Evolutionary conservation across 1,284 basidiomycete species (phyloP).

Genomic region (Ganoderma resinaceum): DNA sequence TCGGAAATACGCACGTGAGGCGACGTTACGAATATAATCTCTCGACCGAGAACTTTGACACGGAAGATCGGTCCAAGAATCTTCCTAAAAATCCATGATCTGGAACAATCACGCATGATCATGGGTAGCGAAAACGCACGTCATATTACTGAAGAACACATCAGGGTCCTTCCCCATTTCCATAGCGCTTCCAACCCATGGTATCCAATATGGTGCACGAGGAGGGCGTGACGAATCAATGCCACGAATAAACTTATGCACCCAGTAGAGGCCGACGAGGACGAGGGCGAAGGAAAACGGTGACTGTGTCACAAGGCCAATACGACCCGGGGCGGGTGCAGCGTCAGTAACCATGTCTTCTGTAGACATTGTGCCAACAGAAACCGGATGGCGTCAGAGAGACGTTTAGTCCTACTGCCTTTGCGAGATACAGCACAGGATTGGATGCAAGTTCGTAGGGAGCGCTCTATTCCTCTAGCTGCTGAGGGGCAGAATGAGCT

Average conservation of each 20-base stretch:
- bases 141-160: constrained; percentile 26
- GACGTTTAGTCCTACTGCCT: background rate
- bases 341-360: background rate
- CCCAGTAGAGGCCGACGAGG: constrained; percentile 23
- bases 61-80: constrained; percentile 30
- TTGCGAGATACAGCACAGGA: background rate
- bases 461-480: background rate
- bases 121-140: constrained; percentile 15
- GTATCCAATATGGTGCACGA: constrained; percentile 33
- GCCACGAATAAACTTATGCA: constrained; percentile 19
- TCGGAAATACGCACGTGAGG: constrained; percentile 24
- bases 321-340: background rate
- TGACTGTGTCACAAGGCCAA: constrained; percentile 17
- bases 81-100: constrained; percentile 10
- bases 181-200: constrained; percentile 35
- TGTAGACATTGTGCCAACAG: background rate
- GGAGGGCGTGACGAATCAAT: constrained; percentile 30
- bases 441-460: background rate
- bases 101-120: background rate
- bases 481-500: no score
- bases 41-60: constrained; percentile 25
- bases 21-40: constrained; percentile 29
- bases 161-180: constrained; percentile 33
- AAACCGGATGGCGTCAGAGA: background rate
- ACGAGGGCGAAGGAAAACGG: constrained; percentile 23